phyloP scores from a whole-genome alignment of 192 early-diverging fungal species.

The Backusella luteola region DNA sequence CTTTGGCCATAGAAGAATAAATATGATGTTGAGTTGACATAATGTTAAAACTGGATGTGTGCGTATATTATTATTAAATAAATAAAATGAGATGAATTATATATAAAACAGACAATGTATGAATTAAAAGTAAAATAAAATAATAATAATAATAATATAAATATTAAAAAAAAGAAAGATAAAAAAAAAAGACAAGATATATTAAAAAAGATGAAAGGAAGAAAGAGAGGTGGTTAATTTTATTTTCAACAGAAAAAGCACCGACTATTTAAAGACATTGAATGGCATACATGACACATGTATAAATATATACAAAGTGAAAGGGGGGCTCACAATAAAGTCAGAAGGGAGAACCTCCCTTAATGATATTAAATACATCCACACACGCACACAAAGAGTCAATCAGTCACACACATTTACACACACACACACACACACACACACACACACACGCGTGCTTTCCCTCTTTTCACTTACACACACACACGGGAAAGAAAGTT shows the following conservation, averaged over 20 bases:
- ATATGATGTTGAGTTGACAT: constrained; percentile 1
- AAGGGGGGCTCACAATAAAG: constrained; percentile 3
- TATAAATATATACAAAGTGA: constrained; percentile 8
- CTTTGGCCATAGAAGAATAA: constrained; percentile 5
- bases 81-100: neutral
- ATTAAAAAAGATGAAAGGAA: constrained; percentile 13
- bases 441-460: neutral
- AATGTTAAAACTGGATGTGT: neutral
- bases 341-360: constrained; percentile 8
- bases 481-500: constrained; percentile 14
- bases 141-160: neutral
- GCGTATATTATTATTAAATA: neutral
- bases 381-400: constrained; percentile 8
- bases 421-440: neutral
- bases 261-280: constrained; percentile 5
- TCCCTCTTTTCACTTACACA: neutral
- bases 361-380: constrained; percentile 9
- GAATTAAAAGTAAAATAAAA: constrained; percentile 11
- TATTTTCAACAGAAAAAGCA: constrained; percentile 12
- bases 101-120: constrained; percentile 13
- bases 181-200: neutral
- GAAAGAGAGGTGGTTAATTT: constrained; percentile 4
- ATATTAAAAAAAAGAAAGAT: neutral
- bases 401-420: neutral
- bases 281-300: neutral